Base-by-base conservation (phyloP, 805 yeast genomes). In the Sugiyamaella marilandica region DNA sequence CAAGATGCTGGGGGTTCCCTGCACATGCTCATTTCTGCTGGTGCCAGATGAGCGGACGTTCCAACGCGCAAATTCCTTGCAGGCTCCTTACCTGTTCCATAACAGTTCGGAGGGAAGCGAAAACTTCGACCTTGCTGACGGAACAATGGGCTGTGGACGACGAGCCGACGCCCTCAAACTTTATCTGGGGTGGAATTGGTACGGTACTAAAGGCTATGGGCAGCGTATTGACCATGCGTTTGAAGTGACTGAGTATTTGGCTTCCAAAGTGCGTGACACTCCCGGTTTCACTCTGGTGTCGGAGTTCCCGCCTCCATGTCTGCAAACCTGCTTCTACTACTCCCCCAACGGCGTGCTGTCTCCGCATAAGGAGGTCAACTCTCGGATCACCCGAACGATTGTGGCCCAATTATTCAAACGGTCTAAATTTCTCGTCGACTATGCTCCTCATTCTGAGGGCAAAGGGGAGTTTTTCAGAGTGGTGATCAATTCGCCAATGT, bases 111-210 rank as follows among this genome's bases (percentile, higher is more conserved):
- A 70, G 39, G 79, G 73, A 10, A 34, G 29, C 34, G 79, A 75
- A 50, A 73, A 77, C 66, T 85, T 73, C 62, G 96, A 87, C 60
- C 76, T 87, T 52, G 96, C 92, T 0, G 92, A 86, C 65, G 95
- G 94, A 11, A 88, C 96, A 2, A 83, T 88, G 91, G 95, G 95
- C 8, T 87, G 96, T 65, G 96, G 96, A 11, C 79, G 96, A 59
- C 76, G 96, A 51, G 82, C 94, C 0, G 96, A 88, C 66, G 79
- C 92, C 2, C 71, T 87, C 66, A 87, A 87, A 68, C 74, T 88
- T 62, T 87, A 84, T 65, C 66, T 88, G 64, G 82, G 86, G 0
- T 87, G 96, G 96, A 72, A 83, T 54, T 88, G 84, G 73, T 88
- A 83, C 61, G 96, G 96, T 2, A 59, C 65, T 10, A 60, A 67